These are phyloP conservation scores for Aspergillus fructus DNA, from an alignment of 2,329 filamentous ascomycete species.

Conservation along the genomic window DNA sequence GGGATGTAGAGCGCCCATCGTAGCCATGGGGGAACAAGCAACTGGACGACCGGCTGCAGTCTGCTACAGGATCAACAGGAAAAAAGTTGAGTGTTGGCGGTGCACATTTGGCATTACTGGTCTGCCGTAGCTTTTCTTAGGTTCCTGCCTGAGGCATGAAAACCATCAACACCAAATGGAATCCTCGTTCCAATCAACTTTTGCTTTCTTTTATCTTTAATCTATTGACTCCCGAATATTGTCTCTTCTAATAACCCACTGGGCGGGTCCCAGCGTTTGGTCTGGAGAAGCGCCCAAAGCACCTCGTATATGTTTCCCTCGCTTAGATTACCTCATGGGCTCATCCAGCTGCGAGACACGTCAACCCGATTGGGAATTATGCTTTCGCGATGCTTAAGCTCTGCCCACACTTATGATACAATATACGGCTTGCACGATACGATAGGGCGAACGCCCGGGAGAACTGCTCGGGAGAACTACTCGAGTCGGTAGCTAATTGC, in stretches of 20 bases:
- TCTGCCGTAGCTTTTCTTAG: constrained; percentile 13
- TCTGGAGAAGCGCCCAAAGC: neutral
- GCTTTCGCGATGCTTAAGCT: neutral
- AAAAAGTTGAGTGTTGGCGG: constrained; percentile 27
- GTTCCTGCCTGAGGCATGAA: neutral
- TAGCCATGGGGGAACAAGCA: constrained; percentile 32
- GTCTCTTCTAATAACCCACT: neutral
- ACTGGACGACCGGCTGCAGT: constrained; percentile 9
- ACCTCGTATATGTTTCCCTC: neutral
- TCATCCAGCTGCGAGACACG: neutral
- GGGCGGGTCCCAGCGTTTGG: neutral
- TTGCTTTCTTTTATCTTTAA: neutral
- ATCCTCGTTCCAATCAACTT: no score
- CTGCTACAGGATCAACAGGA: constrained; percentile 19
- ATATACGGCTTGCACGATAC: neutral
- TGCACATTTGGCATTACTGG: constrained; percentile 23
- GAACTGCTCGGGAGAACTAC: no score
- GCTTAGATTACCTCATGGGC: neutral
- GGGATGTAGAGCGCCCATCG: constrained; percentile 37
- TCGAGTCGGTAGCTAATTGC: no score
- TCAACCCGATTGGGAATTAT: constrained; percentile 11
- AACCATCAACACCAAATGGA: neutral
- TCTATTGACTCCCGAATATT: neutral
- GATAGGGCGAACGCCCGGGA: neutral
- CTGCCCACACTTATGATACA: neutral